A percentile compares a stretch with the other conserved stretches of the same genome.
These are phyloP conservation scores for Gentiana dahurica DNA, from an alignment of 257 asterid genomes.

Conservation along the genomic window DNA sequence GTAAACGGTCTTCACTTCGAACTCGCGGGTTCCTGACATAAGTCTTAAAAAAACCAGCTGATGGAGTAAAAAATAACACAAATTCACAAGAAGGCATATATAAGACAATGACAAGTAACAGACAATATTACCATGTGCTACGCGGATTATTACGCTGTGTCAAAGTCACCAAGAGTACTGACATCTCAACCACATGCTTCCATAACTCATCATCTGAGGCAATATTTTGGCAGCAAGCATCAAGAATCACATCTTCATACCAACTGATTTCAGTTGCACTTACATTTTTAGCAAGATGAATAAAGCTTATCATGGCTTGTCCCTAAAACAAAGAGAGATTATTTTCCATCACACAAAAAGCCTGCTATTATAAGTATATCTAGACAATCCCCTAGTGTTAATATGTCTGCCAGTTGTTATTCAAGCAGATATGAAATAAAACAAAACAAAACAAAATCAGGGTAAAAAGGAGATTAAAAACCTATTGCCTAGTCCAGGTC, in stretches of 20 bases:
- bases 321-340: conserved; percentile 30
- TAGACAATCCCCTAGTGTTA: too few relatives aligned
- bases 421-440: too few relatives aligned
- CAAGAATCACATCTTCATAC: conserved; percentile 77
- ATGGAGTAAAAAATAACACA: conserved; percentile 1
- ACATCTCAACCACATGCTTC: conserved; percentile 72
- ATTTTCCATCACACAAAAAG: too few relatives aligned
- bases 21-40: too few relatives aligned
- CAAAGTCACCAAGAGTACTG: conserved; percentile 59
- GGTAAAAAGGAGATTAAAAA: neutral
- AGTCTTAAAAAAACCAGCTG: too few relatives aligned
- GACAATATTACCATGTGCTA: conserved; percentile 56
- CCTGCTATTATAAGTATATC: too few relatives aligned
- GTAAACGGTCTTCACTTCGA: too few relatives aligned
- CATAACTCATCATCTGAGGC: conserved; percentile 82
- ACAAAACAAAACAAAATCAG: neutral
- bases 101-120: neutral
- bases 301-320: conserved; percentile 87
- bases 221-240: conserved; percentile 83
- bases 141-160: conserved; percentile 76
- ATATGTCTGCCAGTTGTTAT: too few relatives aligned
- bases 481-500: too few relatives aligned
- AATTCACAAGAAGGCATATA: neutral
- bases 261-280: conserved; percentile 65
- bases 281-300: conserved; percentile 52